Conservation (phyloP, 1,284 basidiomycete genomes). For the Leccinum fallax region DNA sequence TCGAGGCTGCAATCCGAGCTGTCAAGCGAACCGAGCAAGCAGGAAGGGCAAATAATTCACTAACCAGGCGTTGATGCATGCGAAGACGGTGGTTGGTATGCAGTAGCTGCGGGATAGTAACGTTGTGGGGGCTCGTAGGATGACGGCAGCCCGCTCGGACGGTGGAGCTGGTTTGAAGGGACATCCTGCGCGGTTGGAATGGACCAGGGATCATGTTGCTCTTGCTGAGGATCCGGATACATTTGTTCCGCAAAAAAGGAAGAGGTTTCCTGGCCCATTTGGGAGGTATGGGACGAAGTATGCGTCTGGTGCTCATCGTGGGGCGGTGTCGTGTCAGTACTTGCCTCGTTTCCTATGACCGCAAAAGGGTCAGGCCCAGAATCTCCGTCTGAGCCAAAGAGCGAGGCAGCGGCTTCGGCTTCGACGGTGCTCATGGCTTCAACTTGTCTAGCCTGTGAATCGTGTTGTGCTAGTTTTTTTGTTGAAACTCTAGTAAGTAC, state of each 20-base stretch:
- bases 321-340: slow-evolving; percentile 27
- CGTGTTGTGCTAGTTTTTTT: slow-evolving; percentile 24
- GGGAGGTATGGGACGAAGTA: slow-evolving; percentile 23
- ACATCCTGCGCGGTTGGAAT: slow-evolving; percentile 26
- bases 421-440: slow-evolving; percentile 63
- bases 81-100: slow-evolving; percentile 24
- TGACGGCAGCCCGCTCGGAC: slow-evolving; percentile 12
- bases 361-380: slow-evolving; percentile 66
- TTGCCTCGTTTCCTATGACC: slow-evolving; percentile 48
- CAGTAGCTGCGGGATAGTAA: slow-evolving; percentile 29
- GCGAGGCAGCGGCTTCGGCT: slow-evolving; percentile 77
- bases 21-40: slow-evolving; percentile 10
- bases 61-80: slow-evolving; percentile 27
- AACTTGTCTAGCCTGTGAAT: slow-evolving; percentile 31
- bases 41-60: slow-evolving; percentile 10
- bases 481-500: slow-evolving; percentile 2
- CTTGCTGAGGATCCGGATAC: slow-evolving; percentile 31
- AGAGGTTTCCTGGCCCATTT: slow-evolving; percentile 40
- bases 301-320: slow-evolving; percentile 25
- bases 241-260: slow-evolving; percentile 35
- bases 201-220: slow-evolving; percentile 28
- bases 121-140: slow-evolving; percentile 32
- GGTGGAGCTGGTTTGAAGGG: slow-evolving; percentile 21
- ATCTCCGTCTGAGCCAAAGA: slow-evolving; percentile 66
- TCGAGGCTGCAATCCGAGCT: slow-evolving; percentile 15